A percentile compares a stretch with the other conserved stretches of the same genome.
Evolutionary conservation across 192 early-diverging fungal genomes (phyloP).

Genomic region (Coemansia sp.): DNA sequence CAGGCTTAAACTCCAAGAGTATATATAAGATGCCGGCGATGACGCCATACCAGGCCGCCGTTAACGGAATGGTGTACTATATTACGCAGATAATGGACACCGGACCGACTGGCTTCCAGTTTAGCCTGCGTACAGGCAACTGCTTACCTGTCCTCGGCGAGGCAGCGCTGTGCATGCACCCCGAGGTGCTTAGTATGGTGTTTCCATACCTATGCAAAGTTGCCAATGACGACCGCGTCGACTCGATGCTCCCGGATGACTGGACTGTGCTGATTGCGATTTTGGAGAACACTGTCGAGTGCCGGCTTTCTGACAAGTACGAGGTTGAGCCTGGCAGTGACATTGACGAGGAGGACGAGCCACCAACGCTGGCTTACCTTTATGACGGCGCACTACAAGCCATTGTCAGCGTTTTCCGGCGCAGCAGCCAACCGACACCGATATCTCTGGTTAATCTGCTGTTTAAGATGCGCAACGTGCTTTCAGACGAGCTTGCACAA

Average conservation of each 20-base stretch:
- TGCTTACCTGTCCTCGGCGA: slow-evolving; percentile 48
- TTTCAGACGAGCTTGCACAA: slow-evolving; percentile 44
- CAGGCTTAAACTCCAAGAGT: slow-evolving; percentile 13
- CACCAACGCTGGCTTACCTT: slow-evolving; percentile 16
- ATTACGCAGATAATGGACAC: slow-evolving; percentile 53
- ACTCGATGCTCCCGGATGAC: slow-evolving; percentile 40
- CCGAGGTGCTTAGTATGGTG: slow-evolving; percentile 37
- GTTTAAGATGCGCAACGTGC: slow-evolving; percentile 26
- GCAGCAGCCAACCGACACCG: slow-evolving; percentile 16
- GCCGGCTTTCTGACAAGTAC: slow-evolving; percentile 19
- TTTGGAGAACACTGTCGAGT: slow-evolving; percentile 29
- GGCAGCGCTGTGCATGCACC: slow-evolving; percentile 42
- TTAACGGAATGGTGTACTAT: slow-evolving; percentile 52
- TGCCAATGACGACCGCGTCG: slow-evolving; percentile 42
- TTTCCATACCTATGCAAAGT: slow-evolving; percentile 49
- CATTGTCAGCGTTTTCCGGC: slow-evolving; percentile 21
- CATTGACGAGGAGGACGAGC: slow-evolving; percentile 5
- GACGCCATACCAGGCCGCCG: slow-evolving; percentile 42
- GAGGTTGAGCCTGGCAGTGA: slow-evolving; percentile 8
- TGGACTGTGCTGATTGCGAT: slow-evolving; percentile 38
- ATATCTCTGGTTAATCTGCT: slow-evolving; percentile 23
- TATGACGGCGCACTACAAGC: slow-evolving; percentile 37
- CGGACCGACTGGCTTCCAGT: slow-evolving; percentile 46
- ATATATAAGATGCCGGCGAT: slow-evolving; percentile 20
- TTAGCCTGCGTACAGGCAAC: slow-evolving; percentile 49